phyloP scores from a whole-genome alignment of 2,329 filamentous ascomycete genomes.

The Coniochaeta hoffmannii region DNA sequence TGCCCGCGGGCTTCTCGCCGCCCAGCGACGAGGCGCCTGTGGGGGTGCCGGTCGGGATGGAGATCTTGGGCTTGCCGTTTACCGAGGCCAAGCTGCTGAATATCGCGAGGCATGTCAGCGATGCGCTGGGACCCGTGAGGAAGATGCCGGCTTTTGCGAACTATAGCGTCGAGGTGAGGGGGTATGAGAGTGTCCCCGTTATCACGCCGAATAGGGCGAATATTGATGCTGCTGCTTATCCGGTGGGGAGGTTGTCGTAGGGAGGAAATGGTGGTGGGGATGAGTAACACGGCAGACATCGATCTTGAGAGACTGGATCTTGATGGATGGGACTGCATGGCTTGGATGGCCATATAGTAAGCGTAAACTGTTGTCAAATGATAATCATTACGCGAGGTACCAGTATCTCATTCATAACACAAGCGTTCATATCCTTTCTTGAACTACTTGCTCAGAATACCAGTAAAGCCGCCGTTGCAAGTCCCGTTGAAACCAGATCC shows the following conservation, averaged over 20 bases:
- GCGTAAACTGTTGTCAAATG: too few species aligned
- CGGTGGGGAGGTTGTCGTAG: constrained; percentile 26
- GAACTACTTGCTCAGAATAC: too few species aligned
- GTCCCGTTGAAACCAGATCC: constrained; percentile 11
- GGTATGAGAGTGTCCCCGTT: constrained; percentile 34
- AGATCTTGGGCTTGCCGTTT: constrained; percentile 52
- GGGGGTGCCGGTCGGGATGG: constrained; percentile 58
- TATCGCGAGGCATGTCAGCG: constrained; percentile 11
- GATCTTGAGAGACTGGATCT: too few species aligned
- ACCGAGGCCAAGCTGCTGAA: constrained; percentile 35
- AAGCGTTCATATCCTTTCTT: too few species aligned
- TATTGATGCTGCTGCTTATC: constrained; percentile 34
- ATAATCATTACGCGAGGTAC: too few species aligned
- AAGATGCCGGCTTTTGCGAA: constrained; percentile 28
- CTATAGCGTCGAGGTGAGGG: constrained; percentile 25
- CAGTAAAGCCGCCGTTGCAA: background rate
- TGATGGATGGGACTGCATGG: too few species aligned
- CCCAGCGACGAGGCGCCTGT: constrained; percentile 38
- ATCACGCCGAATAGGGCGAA: constrained; percentile 33
- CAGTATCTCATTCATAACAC: too few species aligned
- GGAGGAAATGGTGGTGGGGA: background rate
- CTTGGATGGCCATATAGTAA: too few species aligned
- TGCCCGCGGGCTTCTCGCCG: constrained; percentile 46
- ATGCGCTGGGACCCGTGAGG: constrained; percentile 8
- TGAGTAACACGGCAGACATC: too few species aligned